These are phyloP conservation scores for Adenanthera pavonina DNA, from an alignment of 306 rosid genomes.

Conservation along the genomic window DNA sequence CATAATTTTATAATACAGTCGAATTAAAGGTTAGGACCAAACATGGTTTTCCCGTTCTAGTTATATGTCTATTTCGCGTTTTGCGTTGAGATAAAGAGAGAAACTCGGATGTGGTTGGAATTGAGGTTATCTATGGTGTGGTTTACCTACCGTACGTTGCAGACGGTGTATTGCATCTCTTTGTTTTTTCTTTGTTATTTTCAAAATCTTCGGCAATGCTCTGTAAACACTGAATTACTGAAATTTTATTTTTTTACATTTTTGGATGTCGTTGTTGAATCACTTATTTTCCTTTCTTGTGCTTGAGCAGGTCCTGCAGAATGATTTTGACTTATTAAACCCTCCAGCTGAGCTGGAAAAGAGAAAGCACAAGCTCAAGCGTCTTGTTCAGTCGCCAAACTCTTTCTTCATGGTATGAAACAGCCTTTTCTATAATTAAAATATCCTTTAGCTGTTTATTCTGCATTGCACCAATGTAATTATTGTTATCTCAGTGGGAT, in stretches of 20 bases:
- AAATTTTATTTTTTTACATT: not conserved
- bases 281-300: not conserved
- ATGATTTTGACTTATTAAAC: slow-evolving; percentile 58
- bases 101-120: not conserved
- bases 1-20: not conserved
- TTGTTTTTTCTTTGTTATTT: not conserved
- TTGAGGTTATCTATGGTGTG: not conserved
- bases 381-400: slow-evolving; percentile 61
- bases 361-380: slow-evolving; percentile 61
- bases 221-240: not conserved
- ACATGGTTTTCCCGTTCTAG: not conserved
- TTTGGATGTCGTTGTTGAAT: not conserved
- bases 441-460: not conserved
- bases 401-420: slow-evolving; percentile 59
- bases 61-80: not conserved
- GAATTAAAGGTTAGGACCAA: not conserved
- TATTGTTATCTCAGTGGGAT: no score
- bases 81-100: not conserved
- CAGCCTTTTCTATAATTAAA: not conserved
- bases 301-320: slow-evolving; percentile 55
- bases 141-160: not conserved
- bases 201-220: not conserved
- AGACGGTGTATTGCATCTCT: not conserved
- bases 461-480: not conserved
- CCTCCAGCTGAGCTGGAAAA: slow-evolving; percentile 60